phyloP scores from a whole-genome alignment of 2,329 filamentous ascomycete species.

The Capronia americana region DNA sequence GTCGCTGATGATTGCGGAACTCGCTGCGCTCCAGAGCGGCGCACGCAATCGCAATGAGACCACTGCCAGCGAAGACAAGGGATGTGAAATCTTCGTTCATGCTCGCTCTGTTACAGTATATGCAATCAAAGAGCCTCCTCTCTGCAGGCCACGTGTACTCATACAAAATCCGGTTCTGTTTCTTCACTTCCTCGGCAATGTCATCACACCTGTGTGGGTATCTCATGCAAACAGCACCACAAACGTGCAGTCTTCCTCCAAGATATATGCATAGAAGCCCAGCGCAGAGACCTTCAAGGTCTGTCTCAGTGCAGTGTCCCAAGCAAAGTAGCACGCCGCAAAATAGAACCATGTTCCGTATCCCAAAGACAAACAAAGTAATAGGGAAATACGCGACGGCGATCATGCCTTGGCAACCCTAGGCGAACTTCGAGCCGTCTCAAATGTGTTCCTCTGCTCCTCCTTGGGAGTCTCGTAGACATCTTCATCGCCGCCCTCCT shows the following conservation, averaged over 20 bases:
- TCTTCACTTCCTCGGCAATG: slow-evolving; percentile 1
- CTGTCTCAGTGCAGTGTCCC: neutral
- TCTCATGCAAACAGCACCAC: slow-evolving; percentile 22
- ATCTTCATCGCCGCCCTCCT: slow-evolving; percentile 32
- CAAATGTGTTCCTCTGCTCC: slow-evolving; percentile 33
- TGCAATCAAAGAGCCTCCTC: neutral
- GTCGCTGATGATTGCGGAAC: too few relatives aligned
- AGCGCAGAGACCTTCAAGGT: neutral
- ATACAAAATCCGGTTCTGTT: slow-evolving; percentile 17
- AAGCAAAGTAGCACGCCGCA: neutral
- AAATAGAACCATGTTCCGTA: slow-evolving; percentile 4
- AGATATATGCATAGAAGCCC: slow-evolving; percentile 3
- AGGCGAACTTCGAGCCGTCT: slow-evolving; percentile 30
- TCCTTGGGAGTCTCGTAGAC: slow-evolving; percentile 39
- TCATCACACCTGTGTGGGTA: slow-evolving; percentile 25
- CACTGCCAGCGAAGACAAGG: neutral
- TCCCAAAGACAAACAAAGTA: slow-evolving; percentile 7
- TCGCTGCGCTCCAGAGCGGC: too few relatives aligned
- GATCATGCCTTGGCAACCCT: slow-evolving; percentile 10
- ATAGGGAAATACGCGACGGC: neutral
- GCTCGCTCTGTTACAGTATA: slow-evolving; percentile 2
- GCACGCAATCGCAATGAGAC: neutral
- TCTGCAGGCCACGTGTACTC: slow-evolving; percentile 15
- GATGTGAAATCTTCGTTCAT: neutral
- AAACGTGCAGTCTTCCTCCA: neutral